These are phyloP conservation scores for Russula ochroleuca DNA, from an alignment of 768 basidiomycete species.

Conservation along the genomic window DNA sequence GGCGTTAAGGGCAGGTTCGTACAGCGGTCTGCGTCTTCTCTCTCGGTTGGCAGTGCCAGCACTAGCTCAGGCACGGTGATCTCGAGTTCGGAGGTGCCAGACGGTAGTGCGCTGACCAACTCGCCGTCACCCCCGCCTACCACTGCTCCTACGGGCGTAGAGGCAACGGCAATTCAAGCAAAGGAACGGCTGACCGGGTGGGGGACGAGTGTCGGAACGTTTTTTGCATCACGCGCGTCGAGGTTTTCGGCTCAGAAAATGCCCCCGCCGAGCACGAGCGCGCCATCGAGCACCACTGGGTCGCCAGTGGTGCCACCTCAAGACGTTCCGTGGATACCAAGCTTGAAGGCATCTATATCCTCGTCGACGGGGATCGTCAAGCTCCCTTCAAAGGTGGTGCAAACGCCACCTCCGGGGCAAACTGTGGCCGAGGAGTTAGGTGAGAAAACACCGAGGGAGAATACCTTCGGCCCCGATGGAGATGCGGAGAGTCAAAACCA, in stretches of 20 bases:
- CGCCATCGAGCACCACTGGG: slow-evolving; percentile 10
- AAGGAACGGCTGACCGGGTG: slow-evolving; percentile 24
- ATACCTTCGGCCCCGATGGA: neutral
- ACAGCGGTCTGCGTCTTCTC: slow-evolving; percentile 35
- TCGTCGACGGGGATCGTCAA: neutral
- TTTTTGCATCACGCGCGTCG: slow-evolving; percentile 23
- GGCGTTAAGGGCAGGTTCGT: slow-evolving; percentile 77
- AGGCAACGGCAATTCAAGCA: slow-evolving; percentile 28
- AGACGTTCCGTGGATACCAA: neutral
- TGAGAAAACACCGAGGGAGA: slow-evolving; percentile 15
- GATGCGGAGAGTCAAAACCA: neutral
- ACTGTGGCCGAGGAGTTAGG: neutral
- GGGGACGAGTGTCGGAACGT: slow-evolving; percentile 27
- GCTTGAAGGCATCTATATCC: neutral
- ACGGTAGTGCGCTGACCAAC: slow-evolving; percentile 22
- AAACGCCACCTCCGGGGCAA: neutral
- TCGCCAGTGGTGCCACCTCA: slow-evolving; percentile 13
- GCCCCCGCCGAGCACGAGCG: slow-evolving; percentile 13
- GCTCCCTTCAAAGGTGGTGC: neutral
- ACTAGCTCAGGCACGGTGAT: slow-evolving; percentile 31
- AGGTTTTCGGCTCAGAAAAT: slow-evolving; percentile 13
- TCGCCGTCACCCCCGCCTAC: slow-evolving; percentile 4
- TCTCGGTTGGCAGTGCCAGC: slow-evolving; percentile 25
- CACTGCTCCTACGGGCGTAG: slow-evolving; percentile 23
- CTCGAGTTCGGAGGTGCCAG: slow-evolving; percentile 31